Evolutionary conservation across 2,329 filamentous ascomycete genomes (phyloP).

Genomic region (Fusarium nodosum): DNA sequence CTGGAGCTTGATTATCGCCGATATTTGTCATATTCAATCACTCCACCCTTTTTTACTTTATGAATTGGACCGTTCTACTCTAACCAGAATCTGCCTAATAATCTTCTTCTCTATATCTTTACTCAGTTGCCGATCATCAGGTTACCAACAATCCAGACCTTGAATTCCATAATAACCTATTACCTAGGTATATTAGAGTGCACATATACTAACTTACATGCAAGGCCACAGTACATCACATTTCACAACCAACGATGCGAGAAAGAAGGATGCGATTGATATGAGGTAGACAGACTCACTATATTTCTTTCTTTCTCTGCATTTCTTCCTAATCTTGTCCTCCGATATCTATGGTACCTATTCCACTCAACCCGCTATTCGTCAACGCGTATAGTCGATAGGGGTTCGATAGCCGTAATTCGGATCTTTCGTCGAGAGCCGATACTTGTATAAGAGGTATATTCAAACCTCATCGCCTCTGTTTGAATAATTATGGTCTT

Average conservation of each 20-base stretch:
- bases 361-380: background rate
- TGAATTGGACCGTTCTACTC: background rate
- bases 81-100: background rate
- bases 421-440: background rate
- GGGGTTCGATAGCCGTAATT: background rate
- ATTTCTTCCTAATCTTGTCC: conserved; percentile 9
- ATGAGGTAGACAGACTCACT: conserved; percentile 3
- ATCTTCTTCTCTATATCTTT: background rate
- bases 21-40: conserved; percentile 47
- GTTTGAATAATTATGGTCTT: background rate
- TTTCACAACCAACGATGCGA: background rate
- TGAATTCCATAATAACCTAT: background rate
- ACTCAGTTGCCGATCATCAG: conserved; percentile 1
- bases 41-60: conserved; percentile 23
- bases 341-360: background rate
- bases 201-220: background rate
- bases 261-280: background rate
- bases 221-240: background rate
- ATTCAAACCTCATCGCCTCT: conserved; percentile 4
- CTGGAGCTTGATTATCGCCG: conserved; percentile 37
- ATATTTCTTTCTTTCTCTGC: conserved; percentile 13
- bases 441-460: conserved; percentile 1
- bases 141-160: background rate
- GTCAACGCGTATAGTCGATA: background rate
- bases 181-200: background rate